phyloP scores from a whole-genome alignment of 2,329 filamentous ascomycete genomes.

The Calonectria hongkongensis region DNA sequence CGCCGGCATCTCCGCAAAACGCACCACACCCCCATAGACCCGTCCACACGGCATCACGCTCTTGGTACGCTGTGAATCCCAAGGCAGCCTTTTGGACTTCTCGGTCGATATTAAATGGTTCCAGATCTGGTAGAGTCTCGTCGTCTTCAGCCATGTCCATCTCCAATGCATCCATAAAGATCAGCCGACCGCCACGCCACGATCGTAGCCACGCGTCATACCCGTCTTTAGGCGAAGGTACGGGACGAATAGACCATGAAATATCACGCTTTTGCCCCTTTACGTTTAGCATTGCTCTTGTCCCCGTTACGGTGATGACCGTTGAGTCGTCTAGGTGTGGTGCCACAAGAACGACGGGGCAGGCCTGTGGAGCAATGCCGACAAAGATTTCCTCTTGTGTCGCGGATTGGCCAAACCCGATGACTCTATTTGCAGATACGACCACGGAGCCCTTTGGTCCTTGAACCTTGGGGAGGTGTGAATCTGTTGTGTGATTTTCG shows the following conservation, averaged over 20 bases:
- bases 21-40: slow-evolving; percentile 61
- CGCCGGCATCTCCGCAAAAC: slow-evolving; percentile 58
- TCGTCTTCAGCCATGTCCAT: slow-evolving; percentile 54
- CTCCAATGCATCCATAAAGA: slow-evolving; percentile 62
- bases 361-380: slow-evolving; percentile 59
- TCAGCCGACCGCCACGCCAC: slow-evolving; percentile 54
- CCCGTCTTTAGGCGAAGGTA: neutral
- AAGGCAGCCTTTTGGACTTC: slow-evolving; percentile 57
- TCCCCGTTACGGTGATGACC: slow-evolving; percentile 54
- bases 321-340: slow-evolving; percentile 54
- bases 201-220: slow-evolving; percentile 10
- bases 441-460: slow-evolving; percentile 55
- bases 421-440: slow-evolving; percentile 58
- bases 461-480: slow-evolving; percentile 50
- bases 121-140: slow-evolving; percentile 53
- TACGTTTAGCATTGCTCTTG: slow-evolving; percentile 56
- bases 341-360: slow-evolving; percentile 59
- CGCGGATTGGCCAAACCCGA: slow-evolving; percentile 61
- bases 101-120: slow-evolving; percentile 51
- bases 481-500: slow-evolving; percentile 52
- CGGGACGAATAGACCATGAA: slow-evolving; percentile 43
- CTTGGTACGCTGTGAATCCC: slow-evolving; percentile 52
- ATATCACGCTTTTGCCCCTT: slow-evolving; percentile 57
- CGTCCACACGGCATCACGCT: slow-evolving; percentile 48
- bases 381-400: slow-evolving; percentile 62